A percentile compares a stretch with the other conserved stretches of the same genome.
These are phyloP conservation scores for Allium cepa DNA, from an alignment of 106 monocot species.

Conservation along the genomic window DNA sequence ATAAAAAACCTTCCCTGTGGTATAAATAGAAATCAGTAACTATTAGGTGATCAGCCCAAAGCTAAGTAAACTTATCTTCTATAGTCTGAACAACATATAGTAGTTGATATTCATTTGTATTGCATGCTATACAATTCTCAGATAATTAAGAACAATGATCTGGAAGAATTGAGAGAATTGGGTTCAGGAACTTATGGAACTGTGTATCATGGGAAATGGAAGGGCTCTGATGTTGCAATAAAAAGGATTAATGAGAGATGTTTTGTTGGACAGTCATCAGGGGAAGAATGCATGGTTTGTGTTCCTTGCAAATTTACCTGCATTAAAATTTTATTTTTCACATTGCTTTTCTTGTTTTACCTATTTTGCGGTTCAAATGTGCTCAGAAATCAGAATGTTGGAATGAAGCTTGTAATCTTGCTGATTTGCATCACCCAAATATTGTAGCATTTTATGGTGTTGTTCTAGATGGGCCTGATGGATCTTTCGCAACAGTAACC, in stretches of 20 bases:
- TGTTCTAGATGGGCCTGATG: constrained; percentile 65
- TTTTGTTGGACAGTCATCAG: constrained; percentile 74
- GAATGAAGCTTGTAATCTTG: constrained; percentile 79
- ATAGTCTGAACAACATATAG: no score
- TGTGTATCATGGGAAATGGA: constrained; percentile 91
- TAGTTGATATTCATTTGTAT: no score
- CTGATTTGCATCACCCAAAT: constrained; percentile 78
- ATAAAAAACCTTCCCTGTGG: no score
- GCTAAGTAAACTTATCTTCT: no score
- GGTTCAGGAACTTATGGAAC: constrained; percentile 89
- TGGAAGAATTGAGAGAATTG: constrained; percentile 73
- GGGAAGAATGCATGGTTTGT: constrained; percentile 57
- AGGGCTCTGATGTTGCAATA: constrained; percentile 82
- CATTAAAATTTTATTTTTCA: background rate
- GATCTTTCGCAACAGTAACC: constrained; percentile 67
- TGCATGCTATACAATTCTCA: constrained; percentile 8
- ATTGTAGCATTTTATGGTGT: constrained; percentile 76
- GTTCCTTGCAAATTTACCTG: background rate
- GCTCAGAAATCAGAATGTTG: constrained; percentile 64
- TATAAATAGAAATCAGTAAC: no score
- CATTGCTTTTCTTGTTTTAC: background rate
- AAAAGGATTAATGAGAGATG: constrained; percentile 82
- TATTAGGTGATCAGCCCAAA: no score
- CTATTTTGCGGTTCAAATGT: background rate
- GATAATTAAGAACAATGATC: constrained; percentile 85